Base-by-base conservation (phyloP, 148 eudicot species). In the Rhododendron griersonianum region DNA sequence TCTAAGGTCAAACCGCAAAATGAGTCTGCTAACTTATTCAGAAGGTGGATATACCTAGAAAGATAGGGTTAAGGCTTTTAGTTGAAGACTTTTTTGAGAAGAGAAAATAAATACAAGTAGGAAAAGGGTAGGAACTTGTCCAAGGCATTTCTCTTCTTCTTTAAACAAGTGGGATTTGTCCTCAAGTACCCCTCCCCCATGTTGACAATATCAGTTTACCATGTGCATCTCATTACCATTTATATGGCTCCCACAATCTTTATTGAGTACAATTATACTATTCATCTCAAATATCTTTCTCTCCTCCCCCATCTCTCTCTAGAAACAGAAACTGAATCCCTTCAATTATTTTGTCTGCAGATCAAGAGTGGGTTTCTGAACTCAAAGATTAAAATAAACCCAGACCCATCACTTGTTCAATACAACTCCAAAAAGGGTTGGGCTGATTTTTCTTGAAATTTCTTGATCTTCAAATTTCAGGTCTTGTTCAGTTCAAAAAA, bases 271-370 rank as follows among this genome's bases (percentile, higher is more conserved):
- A 83, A 44, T 23, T 44, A 44, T 14, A 67, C 18, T 71, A 71
- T 7, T 67, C 78, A 44, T 47, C 76, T 30, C 69, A 44, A 23
- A 39, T 45, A 23, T 47, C 81, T 47, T 35, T n/a, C 7, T 78
- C 35, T 78, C 37, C 7, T 55, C 11, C 57, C 48, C 41, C 16
- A 33, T 83, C 85, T 55, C 83, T 82, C 69, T 61, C 28, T 59
- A 14, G 77, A 65, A 83, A 83, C 69, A 61, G 77, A 25, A 50
- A 83, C 51, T 82, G 73, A 59, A 82, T 50, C 63, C 85, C 80
- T 77, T 83, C 76, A 78, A 83, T 61, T 45, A 83, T 83, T 75
- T 25, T 87, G 86, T 83, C 88, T 48, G 51, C 59, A 35, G 88
- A 87, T 87, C 85, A 44, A 57, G 85, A 30, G 67, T 81, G 87